Evolutionary conservation across 1,139 yeast genomes (phyloP), one percentile per base, ranked within the genome.

Genomic region (Candida sp.): DNA sequence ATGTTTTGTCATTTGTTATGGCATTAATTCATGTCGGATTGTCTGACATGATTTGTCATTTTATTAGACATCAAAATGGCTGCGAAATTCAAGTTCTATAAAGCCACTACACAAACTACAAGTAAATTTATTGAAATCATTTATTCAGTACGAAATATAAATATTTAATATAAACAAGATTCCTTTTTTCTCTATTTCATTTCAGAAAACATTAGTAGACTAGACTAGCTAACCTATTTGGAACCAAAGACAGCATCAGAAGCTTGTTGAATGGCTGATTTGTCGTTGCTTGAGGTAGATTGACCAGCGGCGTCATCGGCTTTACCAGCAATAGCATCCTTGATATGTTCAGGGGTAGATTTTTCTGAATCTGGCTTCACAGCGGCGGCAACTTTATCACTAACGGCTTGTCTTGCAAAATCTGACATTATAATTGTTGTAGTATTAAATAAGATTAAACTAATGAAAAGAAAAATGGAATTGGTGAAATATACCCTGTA

Each of bases 301-400:
- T 66, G 59, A 47, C 72, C 75, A 55, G 63, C 70, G 44, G 64
- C 55, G 45, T 63, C 58, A 58, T 72, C 77, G 41, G 60, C 51
- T 21, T 50, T 47, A 49, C 65, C 71, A 46, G 72, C 63, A 44
- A 67, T 62, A 36, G 57, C 49, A 60, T 72, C 77, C 56, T 60
- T 65, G 41, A 65, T 60, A 53, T 67, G 61, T 54, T 69, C 72
- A 35, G 62, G 50, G 44, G 68, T 63, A 43, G 69, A 52, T 64
- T 72, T 72, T 57, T 70, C 62, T 41, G 73, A 66, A 53, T 71
- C 73, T 57, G 77, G 77, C 52, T 60, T 70, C 38, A 71, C 57
- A 44, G 68, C 58, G 45, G 68, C 61, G 49, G 56, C 48, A 45
- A 69, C 51, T 60, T 71, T 72, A 58, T 69, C 75, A 48, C 67